A percentile compares a stretch with the other conserved stretches of the same genome.
These are phyloP conservation scores for Vitis hybrid DNA, from an alignment of 177 flowering plant species.

Conservation along the genomic window DNA sequence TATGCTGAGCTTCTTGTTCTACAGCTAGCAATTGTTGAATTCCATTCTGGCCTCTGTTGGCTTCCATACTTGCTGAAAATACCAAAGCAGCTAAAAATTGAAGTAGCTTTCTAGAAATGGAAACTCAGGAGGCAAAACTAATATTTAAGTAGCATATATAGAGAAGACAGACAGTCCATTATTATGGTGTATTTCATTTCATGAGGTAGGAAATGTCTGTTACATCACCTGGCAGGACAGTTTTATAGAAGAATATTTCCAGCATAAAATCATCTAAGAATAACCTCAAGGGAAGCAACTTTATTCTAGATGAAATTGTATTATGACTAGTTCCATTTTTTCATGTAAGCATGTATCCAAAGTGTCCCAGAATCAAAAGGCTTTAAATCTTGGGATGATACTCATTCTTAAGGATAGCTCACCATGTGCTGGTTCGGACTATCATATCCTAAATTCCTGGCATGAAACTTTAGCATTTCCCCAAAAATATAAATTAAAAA, in stretches of 20 bases:
- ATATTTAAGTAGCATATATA: background rate
- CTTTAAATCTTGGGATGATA: background rate
- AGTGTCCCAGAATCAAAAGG: background rate
- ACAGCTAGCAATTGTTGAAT: conserved; percentile 78
- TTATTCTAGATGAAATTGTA: background rate
- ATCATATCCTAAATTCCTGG: background rate
- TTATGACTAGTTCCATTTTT: background rate
- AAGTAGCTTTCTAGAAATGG: background rate
- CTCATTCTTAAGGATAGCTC: background rate
- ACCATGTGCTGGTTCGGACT: background rate
- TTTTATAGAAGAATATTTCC: background rate
- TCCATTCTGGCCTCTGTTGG: conserved; percentile 68
- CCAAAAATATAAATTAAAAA: background rate
- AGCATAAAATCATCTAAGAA: background rate
- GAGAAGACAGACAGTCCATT: background rate
- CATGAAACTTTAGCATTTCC: background rate
- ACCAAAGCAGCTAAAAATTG: background rate
- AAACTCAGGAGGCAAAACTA: too few relatives aligned
- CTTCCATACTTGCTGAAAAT: conserved; percentile 41
- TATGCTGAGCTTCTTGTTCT: conserved; percentile 86
- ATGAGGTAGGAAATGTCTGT: background rate
- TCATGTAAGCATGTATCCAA: background rate
- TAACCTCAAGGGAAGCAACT: too few relatives aligned
- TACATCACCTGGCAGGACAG: background rate
- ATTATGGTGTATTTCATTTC: background rate